Percentiles rank a stretch among this genome's conserved stretches.
These are phyloP conservation scores for Hyaloperonospora arabidopsidis DNA, from an alignment of 352 stramenopile species.

Conservation along the genomic window DNA sequence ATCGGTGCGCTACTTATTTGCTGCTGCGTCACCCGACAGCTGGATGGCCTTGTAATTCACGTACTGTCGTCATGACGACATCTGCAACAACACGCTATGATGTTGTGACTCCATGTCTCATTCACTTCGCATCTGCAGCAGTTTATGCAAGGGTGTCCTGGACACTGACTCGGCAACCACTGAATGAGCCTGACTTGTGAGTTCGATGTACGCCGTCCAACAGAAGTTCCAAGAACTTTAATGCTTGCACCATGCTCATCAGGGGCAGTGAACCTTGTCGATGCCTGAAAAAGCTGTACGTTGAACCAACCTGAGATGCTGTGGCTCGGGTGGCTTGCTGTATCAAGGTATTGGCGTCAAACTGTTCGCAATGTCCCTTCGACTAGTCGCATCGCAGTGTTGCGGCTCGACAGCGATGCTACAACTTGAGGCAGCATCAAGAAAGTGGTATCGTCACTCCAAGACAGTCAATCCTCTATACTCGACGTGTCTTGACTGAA, in stretches of 20 bases:
- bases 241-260: slow-evolving; percentile 94
- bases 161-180: too few relatives aligned
- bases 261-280: slow-evolving; percentile 96
- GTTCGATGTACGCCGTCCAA: too few relatives aligned
- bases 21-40: too few relatives aligned
- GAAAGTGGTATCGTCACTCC: slow-evolving; percentile 93
- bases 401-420: slow-evolving; percentile 68
- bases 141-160: too few relatives aligned
- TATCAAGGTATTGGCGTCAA: slow-evolving; percentile 94
- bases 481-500: slow-evolving; percentile 50
- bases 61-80: too few relatives aligned
- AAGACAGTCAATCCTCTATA: slow-evolving; percentile 95
- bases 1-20: too few relatives aligned
- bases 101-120: too few relatives aligned
- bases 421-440: slow-evolving; percentile 91
- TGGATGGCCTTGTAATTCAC: too few relatives aligned
- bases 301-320: slow-evolving; percentile 59
- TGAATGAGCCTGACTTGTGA: too few relatives aligned
- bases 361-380: slow-evolving; percentile 95
- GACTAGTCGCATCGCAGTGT: slow-evolving; percentile 94
- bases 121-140: too few relatives aligned
- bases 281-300: slow-evolving; percentile 50
- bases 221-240: slow-evolving; percentile 91
- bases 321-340: slow-evolving; percentile 83
- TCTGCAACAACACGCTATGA: too few relatives aligned